These are phyloP conservation scores for Thinopyrum elongatum DNA, from an alignment of 176 grass and related monocot genomes.

Conservation along the genomic window DNA sequence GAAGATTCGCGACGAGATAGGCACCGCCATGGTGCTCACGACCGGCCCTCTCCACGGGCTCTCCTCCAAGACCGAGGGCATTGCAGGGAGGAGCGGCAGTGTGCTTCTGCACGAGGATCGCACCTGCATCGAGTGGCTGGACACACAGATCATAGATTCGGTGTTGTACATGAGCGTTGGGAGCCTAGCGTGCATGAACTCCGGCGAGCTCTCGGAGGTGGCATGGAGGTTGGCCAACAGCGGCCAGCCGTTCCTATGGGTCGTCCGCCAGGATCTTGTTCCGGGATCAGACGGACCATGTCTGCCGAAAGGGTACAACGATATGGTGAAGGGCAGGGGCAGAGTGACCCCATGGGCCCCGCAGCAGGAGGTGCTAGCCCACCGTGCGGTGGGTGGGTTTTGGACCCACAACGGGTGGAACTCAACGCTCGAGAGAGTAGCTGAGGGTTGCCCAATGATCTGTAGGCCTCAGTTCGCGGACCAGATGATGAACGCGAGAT, in stretches of 20 bases:
- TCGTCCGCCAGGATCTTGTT: constrained; percentile 10
- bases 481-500: constrained; percentile 42
- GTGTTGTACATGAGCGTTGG: constrained; percentile 47
- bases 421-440: constrained; percentile 14
- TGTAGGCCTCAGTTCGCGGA: constrained; percentile 36
- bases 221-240: constrained; percentile 28
- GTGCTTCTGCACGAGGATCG: constrained; percentile 18
- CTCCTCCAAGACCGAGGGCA: not conserved
- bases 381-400: constrained; percentile 12
- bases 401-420: constrained; percentile 39
- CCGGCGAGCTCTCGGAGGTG: constrained; percentile 7
- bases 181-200: constrained; percentile 26
- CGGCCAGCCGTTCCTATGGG: constrained; percentile 37
- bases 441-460: constrained; percentile 30
- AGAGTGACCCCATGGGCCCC: constrained; percentile 32
- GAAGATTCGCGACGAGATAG: not conserved
- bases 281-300: not conserved
- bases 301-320: not conserved
- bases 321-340: not conserved
- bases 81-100: not conserved
- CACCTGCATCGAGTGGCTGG: constrained; percentile 33
- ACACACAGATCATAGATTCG: not conserved
- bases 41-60: constrained; percentile 37
- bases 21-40: not conserved
- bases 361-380: constrained; percentile 37